Evolutionary conservation across 2,329 filamentous ascomycete species (phyloP), one percentile per base, ranked within the genome.

Genomic region (Gnomoniopsis smithogilvyi): DNA sequence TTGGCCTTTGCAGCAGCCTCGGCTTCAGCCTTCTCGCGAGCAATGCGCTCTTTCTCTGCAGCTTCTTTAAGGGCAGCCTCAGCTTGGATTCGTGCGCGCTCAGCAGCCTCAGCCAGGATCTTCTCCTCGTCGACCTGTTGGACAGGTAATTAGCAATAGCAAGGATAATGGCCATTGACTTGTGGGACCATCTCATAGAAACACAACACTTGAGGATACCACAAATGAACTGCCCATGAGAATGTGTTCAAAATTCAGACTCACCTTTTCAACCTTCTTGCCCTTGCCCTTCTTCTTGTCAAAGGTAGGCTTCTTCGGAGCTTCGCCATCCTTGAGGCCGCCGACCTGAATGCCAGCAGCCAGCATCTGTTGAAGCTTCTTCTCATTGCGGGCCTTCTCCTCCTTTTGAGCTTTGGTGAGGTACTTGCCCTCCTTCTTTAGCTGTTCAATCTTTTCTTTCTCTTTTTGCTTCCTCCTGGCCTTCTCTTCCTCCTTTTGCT

Each of bases 381-480:
- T 79, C 75, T 94, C 89, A 66, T 91, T 89, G 67, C 87, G 84
- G 24, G 88, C 87, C 76, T 92, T 91, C 69, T 91, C 89, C 67
- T 93, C 90, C 70, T 87, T 90, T 71, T 96, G 90, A 15, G 91
- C 90, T 75, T 94, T 93, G 65, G 91, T 94, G 68, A 94, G 77
- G 74, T 89, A 94, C 69, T 91, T 94, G 72, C 91, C 91, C 72
- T 92, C 90, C 73, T 90, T 91, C 83, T 94, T 95, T 58, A 92
- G 83, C 76, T 94, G 88, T 70, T 95, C 91, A 62, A 94, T 87
- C 74, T 84, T 91, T 73, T 93, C 89, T 79, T 90, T 94, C 68
- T 96, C 91, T 71, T 85, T 92, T 68, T 92, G 90, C 80, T 94
- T 95, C 81, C 90, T 94, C 47, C 86, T 75, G 1, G 86, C 86